A percentile compares a stretch with the other conserved stretches of the same genome.
Evolutionary conservation across 768 basidiomycete genomes (phyloP).

Genomic region (Serendipita indica): DNA sequence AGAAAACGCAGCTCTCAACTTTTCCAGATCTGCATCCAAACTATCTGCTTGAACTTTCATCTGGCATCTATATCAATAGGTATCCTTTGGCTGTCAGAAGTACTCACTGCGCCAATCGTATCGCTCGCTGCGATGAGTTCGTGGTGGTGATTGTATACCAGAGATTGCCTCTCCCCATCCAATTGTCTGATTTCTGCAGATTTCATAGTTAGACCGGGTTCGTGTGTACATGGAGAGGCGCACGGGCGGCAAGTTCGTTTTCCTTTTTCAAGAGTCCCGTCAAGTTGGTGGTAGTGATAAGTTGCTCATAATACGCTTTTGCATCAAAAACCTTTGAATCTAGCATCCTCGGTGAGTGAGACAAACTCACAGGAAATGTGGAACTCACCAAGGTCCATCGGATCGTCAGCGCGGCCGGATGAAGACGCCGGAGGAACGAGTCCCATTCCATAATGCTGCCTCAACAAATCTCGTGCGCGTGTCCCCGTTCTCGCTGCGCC

Average conservation of each 20-base stretch:
- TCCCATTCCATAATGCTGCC: constrained; percentile 79
- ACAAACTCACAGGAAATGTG: constrained; percentile 5
- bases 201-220: constrained; percentile 9
- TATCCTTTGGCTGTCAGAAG: background rate
- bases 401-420: constrained; percentile 45
- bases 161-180: constrained; percentile 74
- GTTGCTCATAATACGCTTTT: constrained; percentile 68
- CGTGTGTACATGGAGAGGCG: constrained; percentile 11
- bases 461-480: constrained; percentile 57
- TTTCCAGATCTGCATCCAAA: constrained; percentile 70
- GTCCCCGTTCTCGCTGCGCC: constrained; percentile 28
- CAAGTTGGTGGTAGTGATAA: constrained; percentile 69
- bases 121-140: constrained; percentile 89
- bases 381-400: constrained; percentile 64
- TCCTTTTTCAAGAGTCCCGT: constrained; percentile 60
- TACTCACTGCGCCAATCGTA: constrained; percentile 67
- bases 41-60: constrained; percentile 82
- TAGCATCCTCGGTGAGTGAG: constrained; percentile 23
- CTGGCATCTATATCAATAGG: constrained; percentile 25
- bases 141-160: constrained; percentile 92
- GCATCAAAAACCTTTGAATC: constrained; percentile 76
- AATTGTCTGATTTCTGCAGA: constrained; percentile 66
- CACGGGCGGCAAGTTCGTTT: constrained; percentile 67
- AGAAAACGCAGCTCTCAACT: constrained; percentile 64
- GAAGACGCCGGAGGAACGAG: constrained; percentile 53